These are phyloP conservation scores for Chlorella sp. DNA, from an alignment of 139 green algal genomes.

Conservation along the genomic window DNA sequence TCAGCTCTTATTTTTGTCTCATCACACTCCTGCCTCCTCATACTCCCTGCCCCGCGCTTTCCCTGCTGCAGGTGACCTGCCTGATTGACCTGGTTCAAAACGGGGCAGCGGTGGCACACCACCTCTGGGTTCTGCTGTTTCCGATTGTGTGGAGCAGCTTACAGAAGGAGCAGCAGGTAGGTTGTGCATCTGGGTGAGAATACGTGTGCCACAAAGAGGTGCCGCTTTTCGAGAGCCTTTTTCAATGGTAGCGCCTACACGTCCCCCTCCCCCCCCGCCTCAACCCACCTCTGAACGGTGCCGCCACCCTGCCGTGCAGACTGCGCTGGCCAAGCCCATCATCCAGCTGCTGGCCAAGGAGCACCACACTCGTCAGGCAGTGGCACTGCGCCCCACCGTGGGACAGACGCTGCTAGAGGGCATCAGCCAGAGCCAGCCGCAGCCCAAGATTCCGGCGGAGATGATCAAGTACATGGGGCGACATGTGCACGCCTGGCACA, in stretches of 20 bases:
- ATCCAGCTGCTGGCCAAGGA: constrained; percentile 92
- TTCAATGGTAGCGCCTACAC: too few species aligned
- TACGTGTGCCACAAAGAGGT: not conserved
- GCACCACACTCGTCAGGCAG: constrained; percentile 86
- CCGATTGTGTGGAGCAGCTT: constrained; percentile 98
- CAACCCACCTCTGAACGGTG: not conserved
- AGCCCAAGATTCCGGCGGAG: constrained; percentile 98
- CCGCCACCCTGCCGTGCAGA: constrained; percentile 26
- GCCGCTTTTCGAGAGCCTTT: not conserved
- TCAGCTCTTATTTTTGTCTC: not conserved
- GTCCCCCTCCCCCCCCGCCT: too few species aligned
- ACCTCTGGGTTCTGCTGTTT: constrained; percentile 96
- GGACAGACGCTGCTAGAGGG: constrained; percentile 91
- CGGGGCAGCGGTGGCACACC: constrained; percentile 74
- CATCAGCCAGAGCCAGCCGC: constrained; percentile 94
- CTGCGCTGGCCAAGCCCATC: constrained; percentile 93
- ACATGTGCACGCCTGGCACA: constrained; percentile 97
- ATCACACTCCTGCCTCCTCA: not conserved
- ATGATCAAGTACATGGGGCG: constrained; percentile 98
- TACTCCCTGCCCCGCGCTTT: not conserved
- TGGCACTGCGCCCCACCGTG: constrained; percentile 83
- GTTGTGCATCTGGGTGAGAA: not conserved
- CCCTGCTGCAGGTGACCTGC: constrained; percentile 53
- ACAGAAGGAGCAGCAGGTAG: constrained; percentile 83
- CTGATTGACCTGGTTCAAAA: constrained; percentile 82